Evolutionary conservation across 2,329 filamentous ascomycete species (phyloP), one percentile per base, ranked within the genome.

Genomic region (Fusarium guadeloupense): DNA sequence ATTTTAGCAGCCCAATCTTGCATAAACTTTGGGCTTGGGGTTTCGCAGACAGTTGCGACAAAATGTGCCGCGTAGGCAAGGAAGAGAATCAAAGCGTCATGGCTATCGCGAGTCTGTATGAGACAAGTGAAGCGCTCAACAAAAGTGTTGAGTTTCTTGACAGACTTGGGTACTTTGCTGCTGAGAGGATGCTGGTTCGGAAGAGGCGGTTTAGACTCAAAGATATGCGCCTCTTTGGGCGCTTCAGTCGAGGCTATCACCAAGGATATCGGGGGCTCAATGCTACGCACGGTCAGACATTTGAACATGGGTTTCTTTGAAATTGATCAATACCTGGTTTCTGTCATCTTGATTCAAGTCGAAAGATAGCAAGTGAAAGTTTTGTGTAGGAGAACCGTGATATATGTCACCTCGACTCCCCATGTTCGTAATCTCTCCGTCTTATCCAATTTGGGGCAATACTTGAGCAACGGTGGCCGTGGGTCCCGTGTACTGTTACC

Each of bases 61-160:
- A 66, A 54, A 16, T 65, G 62, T 28, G 53, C 9, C 2, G 62
- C 47, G 13, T 54, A 65, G 6, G 62, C 58, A 6, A 62, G 19
- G 16, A 65, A 66, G 4, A 65, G 48, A 1, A 65, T 53, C 4
- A 62, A 13, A 9, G 28, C 12, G 30, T 65, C 62, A 10, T 62
- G 52, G 16, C 39, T 57, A 8, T 66, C 62, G 30, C 62, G 62
- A 5, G 52, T 66, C 28, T 55, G 57, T 16, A 66, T 31, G 5
- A 63, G 20, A 13, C 51, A 52, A n/a, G 48, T 54, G 7, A 65
- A 13, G 4, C 37, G 62, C 3, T 48, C 59, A 12, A 65, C 26
- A 19, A 63, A 51, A 2, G 9, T 28, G n/a, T 65, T 62, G 2
- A 66, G 38, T 21, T 59, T 63, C 30, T 43, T 44, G 21, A 59